phyloP scores from a whole-genome alignment of 768 basidiomycete species.

The Harrya chromipes region DNA sequence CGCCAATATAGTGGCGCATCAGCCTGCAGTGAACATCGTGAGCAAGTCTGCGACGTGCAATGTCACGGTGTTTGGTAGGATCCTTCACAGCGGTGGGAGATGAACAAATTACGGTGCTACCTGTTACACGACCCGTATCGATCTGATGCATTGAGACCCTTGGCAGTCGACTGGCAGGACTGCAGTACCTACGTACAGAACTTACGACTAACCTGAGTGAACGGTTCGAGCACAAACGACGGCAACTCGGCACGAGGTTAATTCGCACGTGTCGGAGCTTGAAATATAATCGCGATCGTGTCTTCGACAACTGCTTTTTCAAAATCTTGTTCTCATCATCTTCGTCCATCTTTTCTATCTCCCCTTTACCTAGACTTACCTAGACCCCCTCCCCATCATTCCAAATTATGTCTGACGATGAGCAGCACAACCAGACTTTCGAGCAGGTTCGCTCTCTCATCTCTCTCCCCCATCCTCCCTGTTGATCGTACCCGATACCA shows the following conservation, averaged over 20 bases:
- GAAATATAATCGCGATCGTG: constrained; percentile 34
- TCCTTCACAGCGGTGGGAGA: too few species aligned
- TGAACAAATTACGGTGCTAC: too few species aligned
- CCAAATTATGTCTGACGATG: constrained; percentile 82
- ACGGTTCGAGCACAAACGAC: too few species aligned
- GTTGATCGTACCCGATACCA: constrained; percentile 18
- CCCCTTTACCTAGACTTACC: constrained; percentile 18
- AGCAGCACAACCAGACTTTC: constrained; percentile 87
- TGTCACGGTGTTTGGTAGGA: too few species aligned
- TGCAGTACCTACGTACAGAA: too few species aligned
- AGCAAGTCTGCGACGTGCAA: too few species aligned
- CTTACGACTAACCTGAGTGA: too few species aligned
- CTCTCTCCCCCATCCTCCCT: constrained; percentile 5
- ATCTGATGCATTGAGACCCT: too few species aligned
- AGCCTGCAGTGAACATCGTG: too few species aligned
- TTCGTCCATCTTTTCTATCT: constrained; percentile 27
- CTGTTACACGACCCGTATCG: too few species aligned
- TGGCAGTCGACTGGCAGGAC: too few species aligned
- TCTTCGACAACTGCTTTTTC: constrained; percentile 6
- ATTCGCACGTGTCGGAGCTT: constrained; percentile 38
- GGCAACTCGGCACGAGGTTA: constrained; percentile 19
- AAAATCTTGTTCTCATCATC: constrained; percentile 26
- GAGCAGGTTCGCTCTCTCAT: constrained; percentile 56
- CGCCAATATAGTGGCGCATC: neutral
- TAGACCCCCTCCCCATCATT: constrained; percentile 18